Evolutionary conservation across 2,329 filamentous ascomycete species (phyloP), one percentile per base, ranked within the genome.

Genomic region (Ceratocystis variospora): DNA sequence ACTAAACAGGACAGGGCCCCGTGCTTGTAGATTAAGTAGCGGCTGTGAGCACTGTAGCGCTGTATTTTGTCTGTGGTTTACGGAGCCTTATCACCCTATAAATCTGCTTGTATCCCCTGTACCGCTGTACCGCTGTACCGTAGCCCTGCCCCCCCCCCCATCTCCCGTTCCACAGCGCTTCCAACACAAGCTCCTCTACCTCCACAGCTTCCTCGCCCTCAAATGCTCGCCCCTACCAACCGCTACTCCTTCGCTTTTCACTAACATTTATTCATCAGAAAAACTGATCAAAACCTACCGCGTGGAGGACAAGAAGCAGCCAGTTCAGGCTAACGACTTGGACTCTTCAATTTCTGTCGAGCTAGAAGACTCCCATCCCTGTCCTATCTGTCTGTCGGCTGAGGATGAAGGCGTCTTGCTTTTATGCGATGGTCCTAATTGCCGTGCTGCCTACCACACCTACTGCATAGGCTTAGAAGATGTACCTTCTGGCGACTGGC

Each of bases 371-470:
- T 80, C 88, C 66, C 88, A 93, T 65, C 89, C 89, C 19, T 99
- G 94, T 75, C 87, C 90, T 63, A 82, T 96, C 63, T 99, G 94
- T 78, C 87, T 88, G 69, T 83, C 85, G 63, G 81, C 86, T 70
- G 90, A 94, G 70, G 85, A 93, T 71, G 88, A 94, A 75, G 88
- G 95, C 70, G 81, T 91, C 19, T 82, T 96, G 64, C 85, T 97
- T 70, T 84, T 96, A 68, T 99, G 94, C 77, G 91, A 96, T 75
- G 87, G 86, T 72, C 55, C 55, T 31, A 59, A 59, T 59, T 99
- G 94, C 78, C 88, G 96, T 78, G 86, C 87, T 44, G 84, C 89
- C 55, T 96, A 93, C 72, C 94, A 99, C 75, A 91, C 91, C 61
- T 89, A 95, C 75, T 99, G 94, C 75, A 84, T 96, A 68, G 92